Conservation (phyloP, 2,329 filamentous ascomycete genomes). For the Didymella keratinophila region DNA sequence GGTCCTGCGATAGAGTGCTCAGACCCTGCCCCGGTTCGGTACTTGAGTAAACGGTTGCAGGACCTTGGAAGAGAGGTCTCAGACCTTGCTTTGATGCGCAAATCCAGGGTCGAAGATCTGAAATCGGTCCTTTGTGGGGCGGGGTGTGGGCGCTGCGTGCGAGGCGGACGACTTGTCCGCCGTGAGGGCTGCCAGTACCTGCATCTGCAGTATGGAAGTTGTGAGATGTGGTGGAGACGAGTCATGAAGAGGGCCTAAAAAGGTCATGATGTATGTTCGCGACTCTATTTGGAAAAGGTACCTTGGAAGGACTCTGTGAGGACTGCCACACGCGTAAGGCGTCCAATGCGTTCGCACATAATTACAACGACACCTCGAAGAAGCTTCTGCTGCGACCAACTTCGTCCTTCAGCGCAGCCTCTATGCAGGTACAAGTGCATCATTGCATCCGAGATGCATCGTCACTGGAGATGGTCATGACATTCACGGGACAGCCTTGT, state of each 20-base stretch:
- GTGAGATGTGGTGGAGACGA: background rate
- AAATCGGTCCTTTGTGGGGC: conserved; percentile 6
- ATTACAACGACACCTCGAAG: background rate
- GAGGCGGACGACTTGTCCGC: background rate
- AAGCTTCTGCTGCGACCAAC: background rate
- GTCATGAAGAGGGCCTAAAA: background rate
- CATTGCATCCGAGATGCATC: background rate
- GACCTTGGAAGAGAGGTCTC: background rate
- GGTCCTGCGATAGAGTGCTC: background rate
- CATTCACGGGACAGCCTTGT: background rate
- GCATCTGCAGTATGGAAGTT: background rate
- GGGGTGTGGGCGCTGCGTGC: background rate
- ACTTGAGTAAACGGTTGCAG: background rate
- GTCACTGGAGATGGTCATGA: background rate
- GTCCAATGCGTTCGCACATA: background rate
- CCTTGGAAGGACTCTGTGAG: background rate
- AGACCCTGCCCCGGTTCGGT: background rate
- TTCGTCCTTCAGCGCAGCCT: background rate
- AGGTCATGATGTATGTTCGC: background rate
- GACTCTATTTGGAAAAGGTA: background rate
- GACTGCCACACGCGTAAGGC: background rate
- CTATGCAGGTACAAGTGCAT: background rate
- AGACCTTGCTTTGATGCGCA: background rate
- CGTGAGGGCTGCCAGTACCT: background rate
- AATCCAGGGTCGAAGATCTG: background rate